These are phyloP conservation scores for Citrus trifoliata DNA, from an alignment of 345 rosid species.

Conservation along the genomic window DNA sequence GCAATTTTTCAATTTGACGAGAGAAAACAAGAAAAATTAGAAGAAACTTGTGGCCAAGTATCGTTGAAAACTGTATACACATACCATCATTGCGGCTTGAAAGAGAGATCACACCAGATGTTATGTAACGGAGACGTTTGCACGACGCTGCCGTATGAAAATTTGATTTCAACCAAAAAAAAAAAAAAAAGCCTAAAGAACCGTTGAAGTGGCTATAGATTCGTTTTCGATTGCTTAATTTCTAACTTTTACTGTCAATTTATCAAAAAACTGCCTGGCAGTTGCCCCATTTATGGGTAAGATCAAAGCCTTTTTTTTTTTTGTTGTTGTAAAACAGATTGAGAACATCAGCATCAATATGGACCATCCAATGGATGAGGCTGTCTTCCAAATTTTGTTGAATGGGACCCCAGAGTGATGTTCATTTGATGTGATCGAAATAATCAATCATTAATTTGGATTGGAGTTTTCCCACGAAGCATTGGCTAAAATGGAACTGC, in stretches of 20 bases:
- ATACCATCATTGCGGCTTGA: neutral
- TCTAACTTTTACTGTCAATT: neutral
- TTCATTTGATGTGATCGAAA: neutral
- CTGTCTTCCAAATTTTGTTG: neutral
- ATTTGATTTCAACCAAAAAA: too few species aligned
- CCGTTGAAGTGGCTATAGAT: neutral
- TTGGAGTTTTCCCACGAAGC: neutral
- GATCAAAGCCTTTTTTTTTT: neutral
- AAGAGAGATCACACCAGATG: neutral
- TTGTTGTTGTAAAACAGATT: neutral
- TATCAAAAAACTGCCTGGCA: neutral
- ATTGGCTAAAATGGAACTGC: neutral
- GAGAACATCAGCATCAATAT: neutral
- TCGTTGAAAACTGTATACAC: neutral
- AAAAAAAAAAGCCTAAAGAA: neutral
- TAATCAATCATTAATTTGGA: neutral
- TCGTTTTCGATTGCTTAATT: neutral
- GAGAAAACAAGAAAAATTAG: too few species aligned
- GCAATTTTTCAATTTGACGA: neutral
- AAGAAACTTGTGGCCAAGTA: neutral
- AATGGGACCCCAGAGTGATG: neutral
- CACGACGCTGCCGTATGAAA: neutral
- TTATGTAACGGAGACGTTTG: neutral
- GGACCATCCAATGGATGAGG: constrained; percentile 7
- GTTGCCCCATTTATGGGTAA: neutral